These are phyloP conservation scores for Hemisphaericaspora nanyangensis DNA, from an alignment of 805 yeast genomes.

Conservation along the genomic window DNA sequence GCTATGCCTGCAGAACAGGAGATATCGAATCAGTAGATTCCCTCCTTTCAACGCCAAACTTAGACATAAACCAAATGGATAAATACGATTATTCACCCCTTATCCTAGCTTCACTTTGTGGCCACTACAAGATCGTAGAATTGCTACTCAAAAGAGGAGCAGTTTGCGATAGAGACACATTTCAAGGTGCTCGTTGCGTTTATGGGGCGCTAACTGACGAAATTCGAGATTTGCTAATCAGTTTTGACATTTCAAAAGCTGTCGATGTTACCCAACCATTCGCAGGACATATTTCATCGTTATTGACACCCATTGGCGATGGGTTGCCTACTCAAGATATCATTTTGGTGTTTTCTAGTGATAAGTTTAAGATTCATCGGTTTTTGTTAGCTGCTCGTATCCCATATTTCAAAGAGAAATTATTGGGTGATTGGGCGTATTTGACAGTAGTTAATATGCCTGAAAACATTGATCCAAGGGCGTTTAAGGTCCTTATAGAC, in stretches of 20 bases:
- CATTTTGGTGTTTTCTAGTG: conserved; percentile 18
- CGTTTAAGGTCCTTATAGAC: conserved; percentile 23
- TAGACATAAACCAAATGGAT: conserved; percentile 51
- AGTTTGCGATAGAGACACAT: conserved; percentile 74
- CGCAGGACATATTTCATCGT: conserved; percentile 61
- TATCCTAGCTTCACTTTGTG: conserved; percentile 70
- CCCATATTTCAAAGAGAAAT: conserved; percentile 17
- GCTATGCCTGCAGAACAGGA: conserved; percentile 66
- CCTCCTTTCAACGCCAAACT: conserved; percentile 40
- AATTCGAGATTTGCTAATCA: conserved; percentile 54
- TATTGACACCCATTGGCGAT: conserved; percentile 23
- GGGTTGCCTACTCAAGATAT: conserved; percentile 31
- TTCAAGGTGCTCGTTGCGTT: conserved; percentile 71
- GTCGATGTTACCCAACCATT: conserved; percentile 69
- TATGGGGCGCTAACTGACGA: conserved; percentile 73
- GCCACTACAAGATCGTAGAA: conserved; percentile 63
- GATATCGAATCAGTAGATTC: conserved; percentile 62
- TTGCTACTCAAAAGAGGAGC: conserved; percentile 63
- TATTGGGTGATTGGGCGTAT: conserved; percentile 19
- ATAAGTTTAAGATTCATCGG: conserved; percentile 19
- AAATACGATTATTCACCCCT: conserved; percentile 75
- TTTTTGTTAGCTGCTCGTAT: conserved; percentile 35
- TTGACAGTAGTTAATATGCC: conserved; percentile 16
- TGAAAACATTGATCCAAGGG: conserved; percentile 11
- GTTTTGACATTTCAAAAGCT: conserved; percentile 63